Percentiles rank a stretch among this genome's conserved stretches.
These are phyloP conservation scores for Saturnispora galanensis DNA, from an alignment of 805 yeast species.

Conservation along the genomic window DNA sequence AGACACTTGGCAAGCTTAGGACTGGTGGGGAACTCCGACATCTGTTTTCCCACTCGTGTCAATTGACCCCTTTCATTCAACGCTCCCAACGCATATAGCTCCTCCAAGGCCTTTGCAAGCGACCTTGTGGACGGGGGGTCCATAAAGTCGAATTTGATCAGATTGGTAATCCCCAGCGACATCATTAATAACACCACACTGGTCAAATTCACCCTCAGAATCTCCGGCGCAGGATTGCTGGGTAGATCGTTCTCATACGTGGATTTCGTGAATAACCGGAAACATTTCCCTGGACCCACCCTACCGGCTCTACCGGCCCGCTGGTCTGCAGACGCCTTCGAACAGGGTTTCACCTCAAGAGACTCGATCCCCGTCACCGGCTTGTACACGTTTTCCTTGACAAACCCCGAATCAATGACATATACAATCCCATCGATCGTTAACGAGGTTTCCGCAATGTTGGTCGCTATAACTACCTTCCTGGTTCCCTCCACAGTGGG, in stretches of 20 bases:
- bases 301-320: conserved; percentile 98
- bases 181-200: conserved; percentile 66
- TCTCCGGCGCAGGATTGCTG: conserved; percentile 80
- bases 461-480: conserved; percentile 89
- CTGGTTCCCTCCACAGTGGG: conserved; percentile 73
- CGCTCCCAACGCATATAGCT: conserved; percentile 82
- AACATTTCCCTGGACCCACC: conserved; percentile 94
- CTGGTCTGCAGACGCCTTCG: conserved; percentile 93
- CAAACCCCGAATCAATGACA: conserved; percentile 92
- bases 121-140: conserved; percentile 78
- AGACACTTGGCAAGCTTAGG: conserved; percentile 80
- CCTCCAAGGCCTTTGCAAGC: conserved; percentile 64
- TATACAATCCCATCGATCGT: conserved; percentile 93
- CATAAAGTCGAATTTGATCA: conserved; percentile 78
- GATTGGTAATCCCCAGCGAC: conserved; percentile 77
- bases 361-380: conserved; percentile 86
- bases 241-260: conserved; percentile 72
- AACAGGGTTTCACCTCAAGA: conserved; percentile 76
- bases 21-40: conserved; percentile 90
- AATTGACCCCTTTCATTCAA: conserved; percentile 68
- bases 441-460: conserved; percentile 93
- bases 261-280: conserved; percentile 76
- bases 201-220: conserved; percentile 72
- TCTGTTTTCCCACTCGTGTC: conserved; percentile 67
- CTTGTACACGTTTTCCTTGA: conserved; percentile 83